Evolutionary conservation across 1,139 yeast genomes (phyloP), one percentile per base, ranked within the genome.

Genomic region (Komagataea norvegica): DNA sequence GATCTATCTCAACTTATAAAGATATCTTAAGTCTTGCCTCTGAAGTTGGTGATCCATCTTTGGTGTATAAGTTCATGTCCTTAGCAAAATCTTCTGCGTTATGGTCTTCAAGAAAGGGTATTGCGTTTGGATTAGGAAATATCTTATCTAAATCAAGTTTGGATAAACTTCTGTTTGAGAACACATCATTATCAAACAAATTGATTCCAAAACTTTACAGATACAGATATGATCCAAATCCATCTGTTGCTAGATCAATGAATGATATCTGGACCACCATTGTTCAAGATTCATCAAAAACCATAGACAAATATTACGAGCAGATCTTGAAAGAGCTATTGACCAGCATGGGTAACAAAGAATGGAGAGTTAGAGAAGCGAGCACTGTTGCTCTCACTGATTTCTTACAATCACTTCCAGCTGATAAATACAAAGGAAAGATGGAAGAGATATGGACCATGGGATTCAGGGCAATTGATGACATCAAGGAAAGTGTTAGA

Each of bases 301-400:
- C 81, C 0, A 64, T 88, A 8, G 59, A 65, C 7, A 64, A 62
- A 4, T 73, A 82, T 53, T 78, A 79, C 52, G 69, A 68, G 10
- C 61, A 61, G 3, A 87, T 91, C 37, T 56, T 85, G 38, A 60
- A 67, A 6, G 96, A 87, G 51, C 62, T 88, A 6, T 58, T 88
- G 36, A 59, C 57, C 7, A 75, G 88, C 16, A 81, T 88, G 82
- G 82, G 87, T 2, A 78, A 78, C 45, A 76, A 81, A 43, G 96
- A 91, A 59, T 91, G 97, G 97, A 72, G 97, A 52, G 87, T 82
- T 0, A 74, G 98, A 49, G 95, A 91, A 57, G 96, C 96, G 0
- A 79, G 95, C 58, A 70, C 93, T 0, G 60, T 76, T 3, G 97
- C 91, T 0, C 60, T 88, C 43, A 67, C 75, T 28, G 91, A 87